Conservation (phyloP, 2,329 filamentous ascomycete genomes). For the Malbranchea cinnamomea region DNA sequence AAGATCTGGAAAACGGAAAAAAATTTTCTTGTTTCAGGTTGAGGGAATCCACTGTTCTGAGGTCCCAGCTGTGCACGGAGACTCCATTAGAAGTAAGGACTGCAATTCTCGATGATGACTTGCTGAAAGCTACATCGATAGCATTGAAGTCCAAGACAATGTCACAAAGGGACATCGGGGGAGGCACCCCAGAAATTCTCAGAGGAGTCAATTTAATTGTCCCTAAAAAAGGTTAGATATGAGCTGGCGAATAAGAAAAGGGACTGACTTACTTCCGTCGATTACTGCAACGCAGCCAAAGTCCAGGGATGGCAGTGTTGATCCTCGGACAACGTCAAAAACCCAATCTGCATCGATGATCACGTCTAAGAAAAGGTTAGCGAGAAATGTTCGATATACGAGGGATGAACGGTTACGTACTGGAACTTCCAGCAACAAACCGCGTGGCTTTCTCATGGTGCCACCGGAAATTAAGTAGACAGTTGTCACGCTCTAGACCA, state of each 20-base stretch:
- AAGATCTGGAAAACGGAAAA: constrained; percentile 19
- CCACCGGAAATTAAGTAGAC: constrained; percentile 41
- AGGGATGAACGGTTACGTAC: constrained; percentile 22
- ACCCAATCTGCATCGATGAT: constrained; percentile 52
- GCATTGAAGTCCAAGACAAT: constrained; percentile 46
- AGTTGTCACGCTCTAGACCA: constrained; percentile 11
- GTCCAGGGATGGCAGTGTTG: constrained; percentile 56
- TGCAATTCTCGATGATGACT: constrained; percentile 49
- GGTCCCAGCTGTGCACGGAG: constrained; percentile 54
- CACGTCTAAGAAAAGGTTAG: constrained; percentile 19
- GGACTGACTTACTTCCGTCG: constrained; percentile 48
- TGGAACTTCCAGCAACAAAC: constrained; percentile 40
- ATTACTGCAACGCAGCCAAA: constrained; percentile 68
- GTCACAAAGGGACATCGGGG: constrained; percentile 80
- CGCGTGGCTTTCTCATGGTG: constrained; percentile 72
- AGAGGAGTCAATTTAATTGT: constrained; percentile 74
- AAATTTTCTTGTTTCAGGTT: constrained; percentile 25
- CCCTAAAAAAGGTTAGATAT: constrained; percentile 22
- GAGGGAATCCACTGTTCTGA: constrained; percentile 29
- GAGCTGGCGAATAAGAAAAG: not conserved
- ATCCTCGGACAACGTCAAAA: constrained; percentile 53
- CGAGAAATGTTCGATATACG: constrained; percentile 1
- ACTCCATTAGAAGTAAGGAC: constrained; percentile 55
- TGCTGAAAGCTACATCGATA: constrained; percentile 61
- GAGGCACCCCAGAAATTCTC: constrained; percentile 69